Conservation (phyloP, 139 green algal species). For the Nannochloris sp. region DNA sequence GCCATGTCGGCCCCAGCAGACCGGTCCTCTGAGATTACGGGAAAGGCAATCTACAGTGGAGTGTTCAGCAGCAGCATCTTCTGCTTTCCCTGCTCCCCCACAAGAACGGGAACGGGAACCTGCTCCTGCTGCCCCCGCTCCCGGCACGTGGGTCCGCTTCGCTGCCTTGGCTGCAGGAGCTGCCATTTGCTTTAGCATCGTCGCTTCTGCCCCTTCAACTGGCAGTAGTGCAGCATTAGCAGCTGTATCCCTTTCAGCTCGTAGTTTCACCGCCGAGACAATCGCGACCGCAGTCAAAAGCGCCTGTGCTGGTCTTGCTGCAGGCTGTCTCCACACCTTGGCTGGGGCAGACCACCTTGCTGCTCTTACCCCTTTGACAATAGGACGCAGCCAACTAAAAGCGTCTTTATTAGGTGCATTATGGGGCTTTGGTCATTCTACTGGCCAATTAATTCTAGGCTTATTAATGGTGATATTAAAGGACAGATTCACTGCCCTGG, state of each 20-base stretch:
- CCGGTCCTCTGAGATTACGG: no score
- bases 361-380: conserved; percentile 88
- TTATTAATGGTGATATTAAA: conserved; percentile 80
- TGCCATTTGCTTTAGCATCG: no score
- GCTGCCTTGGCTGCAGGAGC: no score
- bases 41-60: no score
- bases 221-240: no score
- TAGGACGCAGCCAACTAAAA: conserved; percentile 67
- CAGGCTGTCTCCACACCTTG: conserved; percentile 92
- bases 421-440: conserved; percentile 96
- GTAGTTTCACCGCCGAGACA: background rate
- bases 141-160: no score
- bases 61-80: conserved; percentile 19
- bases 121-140: no score
- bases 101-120: background rate
- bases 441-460: conserved; percentile 94
- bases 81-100: background rate
- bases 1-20: no score
- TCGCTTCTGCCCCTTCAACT: no score
- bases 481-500: conserved; percentile 48
- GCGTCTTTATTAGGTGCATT: conserved; percentile 84
- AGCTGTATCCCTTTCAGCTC: background rate
- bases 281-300: conserved; percentile 21
- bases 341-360: conserved; percentile 95
- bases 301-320: conserved; percentile 79